phyloP scores from a whole-genome alignment of 176 grass and related monocot genomes.

The Metroxylon sagu region DNA sequence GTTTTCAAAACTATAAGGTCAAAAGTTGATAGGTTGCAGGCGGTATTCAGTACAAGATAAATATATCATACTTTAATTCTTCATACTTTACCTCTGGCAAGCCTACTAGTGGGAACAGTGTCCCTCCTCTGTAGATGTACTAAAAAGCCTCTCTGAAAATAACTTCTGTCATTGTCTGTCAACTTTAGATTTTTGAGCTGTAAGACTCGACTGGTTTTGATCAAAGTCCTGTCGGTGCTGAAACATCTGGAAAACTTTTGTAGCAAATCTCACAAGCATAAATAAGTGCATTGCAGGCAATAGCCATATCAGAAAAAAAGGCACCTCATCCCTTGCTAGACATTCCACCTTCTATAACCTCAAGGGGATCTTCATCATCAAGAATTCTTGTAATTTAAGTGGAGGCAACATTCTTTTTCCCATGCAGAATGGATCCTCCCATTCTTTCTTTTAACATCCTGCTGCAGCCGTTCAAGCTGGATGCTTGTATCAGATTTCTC shows the following conservation, averaged over 20 bases:
- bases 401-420: slow-evolving; percentile 34
- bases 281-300: slow-evolving; percentile 4
- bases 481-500: slow-evolving; percentile 4
- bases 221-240: slow-evolving; percentile 39
- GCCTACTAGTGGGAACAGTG: slow-evolving; percentile 24
- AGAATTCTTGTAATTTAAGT: slow-evolving; percentile 44
- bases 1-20: background rate
- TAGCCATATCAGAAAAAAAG: slow-evolving; percentile 6
- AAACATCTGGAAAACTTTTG: background rate
- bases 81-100: slow-evolving; percentile 46
- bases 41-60: background rate
- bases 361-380: slow-evolving; percentile 48
- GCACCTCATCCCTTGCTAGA: slow-evolving; percentile 79
- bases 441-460: slow-evolving; percentile 23
- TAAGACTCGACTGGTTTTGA: slow-evolving; percentile 35
- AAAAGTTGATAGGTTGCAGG: slow-evolving; percentile 10
- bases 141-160: slow-evolving; percentile 78
- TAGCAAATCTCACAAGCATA: background rate
- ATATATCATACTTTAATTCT: slow-evolving; percentile 16
- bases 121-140: slow-evolving; percentile 24
- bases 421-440: slow-evolving; percentile 25
- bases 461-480: slow-evolving; percentile 24
- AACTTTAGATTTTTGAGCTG: slow-evolving; percentile 44
- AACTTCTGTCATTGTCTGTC: slow-evolving; percentile 75
- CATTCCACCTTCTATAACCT: slow-evolving; percentile 47